phyloP scores from a whole-genome alignment of 176 grass and related monocot genomes.

The Oryza glumipatula region DNA sequence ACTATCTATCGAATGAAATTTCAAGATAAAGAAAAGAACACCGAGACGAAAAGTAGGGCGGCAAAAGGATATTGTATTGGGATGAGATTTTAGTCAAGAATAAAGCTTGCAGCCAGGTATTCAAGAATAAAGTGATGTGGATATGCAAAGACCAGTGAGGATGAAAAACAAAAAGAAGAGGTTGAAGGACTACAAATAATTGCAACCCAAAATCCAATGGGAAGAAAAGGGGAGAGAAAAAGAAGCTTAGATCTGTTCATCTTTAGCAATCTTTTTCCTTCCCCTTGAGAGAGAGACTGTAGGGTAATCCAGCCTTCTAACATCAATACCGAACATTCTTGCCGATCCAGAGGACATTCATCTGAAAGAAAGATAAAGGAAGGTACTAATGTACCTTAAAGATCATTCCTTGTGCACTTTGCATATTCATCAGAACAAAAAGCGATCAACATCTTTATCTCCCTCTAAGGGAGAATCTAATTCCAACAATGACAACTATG shows the following conservation, averaged over 20 bases:
- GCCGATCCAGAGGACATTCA: conserved; percentile 48
- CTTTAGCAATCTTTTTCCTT: conserved; percentile 38
- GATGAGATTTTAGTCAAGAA: conserved; percentile 68
- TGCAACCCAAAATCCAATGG: conserved; percentile 24
- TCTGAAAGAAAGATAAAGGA: conserved; percentile 67
- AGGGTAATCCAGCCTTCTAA: conserved; percentile 49
- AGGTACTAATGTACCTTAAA: conserved; percentile 57
- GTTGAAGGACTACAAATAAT: conserved; percentile 38
- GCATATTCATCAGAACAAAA: conserved; percentile 62
- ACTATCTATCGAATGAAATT: not conserved
- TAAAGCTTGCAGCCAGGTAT: conserved; percentile 62
- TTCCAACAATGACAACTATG: conserved; percentile 16
- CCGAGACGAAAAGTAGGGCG: not conserved
- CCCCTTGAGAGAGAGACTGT: conserved; percentile 47
- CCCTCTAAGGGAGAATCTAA: conserved; percentile 30
- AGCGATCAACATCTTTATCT: conserved; percentile 54
- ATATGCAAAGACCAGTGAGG: conserved; percentile 49
- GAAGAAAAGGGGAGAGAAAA: conserved; percentile 16
- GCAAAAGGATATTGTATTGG: conserved; percentile 36
- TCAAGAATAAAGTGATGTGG: conserved; percentile 81
- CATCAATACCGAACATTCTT: conserved; percentile 54
- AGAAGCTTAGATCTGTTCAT: conserved; percentile 26
- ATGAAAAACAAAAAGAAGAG: conserved; percentile 30
- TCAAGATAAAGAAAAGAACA: conserved; percentile 19
- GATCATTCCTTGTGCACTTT: conserved; percentile 63